Conservation (phyloP, 257 asterid species). For the Solanum gandarillasii region DNA sequence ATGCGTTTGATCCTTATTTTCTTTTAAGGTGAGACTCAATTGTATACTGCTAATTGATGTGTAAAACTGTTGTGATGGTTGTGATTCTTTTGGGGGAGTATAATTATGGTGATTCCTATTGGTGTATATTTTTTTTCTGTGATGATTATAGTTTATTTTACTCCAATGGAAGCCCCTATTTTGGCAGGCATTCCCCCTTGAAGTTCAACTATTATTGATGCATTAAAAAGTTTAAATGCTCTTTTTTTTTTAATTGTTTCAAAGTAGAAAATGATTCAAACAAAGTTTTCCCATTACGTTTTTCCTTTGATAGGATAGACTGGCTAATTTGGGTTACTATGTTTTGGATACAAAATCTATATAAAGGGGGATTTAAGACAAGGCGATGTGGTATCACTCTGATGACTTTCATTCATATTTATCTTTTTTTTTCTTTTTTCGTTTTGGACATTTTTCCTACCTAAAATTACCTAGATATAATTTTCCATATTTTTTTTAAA, state of each 20-base stretch:
- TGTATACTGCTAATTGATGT: background rate
- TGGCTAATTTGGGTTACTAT: background rate
- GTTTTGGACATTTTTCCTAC: background rate
- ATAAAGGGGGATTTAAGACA: no score
- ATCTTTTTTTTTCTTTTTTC: no score
- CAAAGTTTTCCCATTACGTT: background rate
- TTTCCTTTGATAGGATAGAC: background rate
- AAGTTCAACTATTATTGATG: background rate
- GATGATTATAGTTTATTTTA: background rate
- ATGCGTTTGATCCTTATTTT: conserved; percentile 62
- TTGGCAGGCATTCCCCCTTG: background rate
- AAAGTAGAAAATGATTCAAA: background rate
- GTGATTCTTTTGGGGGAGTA: background rate
- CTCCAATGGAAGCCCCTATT: background rate
- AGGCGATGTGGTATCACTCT: no score
- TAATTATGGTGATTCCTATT: background rate
- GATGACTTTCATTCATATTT: background rate
- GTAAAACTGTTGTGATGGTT: background rate
- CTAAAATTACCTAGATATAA: no score
- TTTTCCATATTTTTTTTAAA: background rate
- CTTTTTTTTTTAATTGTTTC: background rate
- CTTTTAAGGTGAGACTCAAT: conserved; percentile 35
- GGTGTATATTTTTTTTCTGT: background rate
- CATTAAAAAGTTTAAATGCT: background rate
- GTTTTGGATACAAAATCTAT: background rate